Percentiles rank a stretch among this genome's conserved stretches.
phyloP scores from a whole-genome alignment of 1,139 yeast genomes.

The Kurtzmaniella quercitrusa region DNA sequence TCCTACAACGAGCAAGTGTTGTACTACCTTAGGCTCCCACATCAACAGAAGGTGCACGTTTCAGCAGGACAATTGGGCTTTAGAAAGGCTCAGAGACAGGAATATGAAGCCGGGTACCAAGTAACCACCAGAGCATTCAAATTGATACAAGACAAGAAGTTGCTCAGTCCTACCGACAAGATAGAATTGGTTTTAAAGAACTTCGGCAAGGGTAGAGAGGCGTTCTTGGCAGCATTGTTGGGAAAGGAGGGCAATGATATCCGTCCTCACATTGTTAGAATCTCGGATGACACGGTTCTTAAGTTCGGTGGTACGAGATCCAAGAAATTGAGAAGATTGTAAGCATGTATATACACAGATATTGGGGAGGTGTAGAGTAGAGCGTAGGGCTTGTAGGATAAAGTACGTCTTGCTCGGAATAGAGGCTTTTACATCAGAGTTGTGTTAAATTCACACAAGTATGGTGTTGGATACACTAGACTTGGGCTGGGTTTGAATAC shows the following conservation, averaged over 20 bases:
- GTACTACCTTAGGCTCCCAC: slow-evolving; percentile 76
- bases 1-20: slow-evolving; percentile 72
- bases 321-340: slow-evolving; percentile 79
- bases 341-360: slow-evolving; percentile 11
- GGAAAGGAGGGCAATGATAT: slow-evolving; percentile 84
- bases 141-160: slow-evolving; percentile 57
- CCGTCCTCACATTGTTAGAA: slow-evolving; percentile 59
- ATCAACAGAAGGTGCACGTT: slow-evolving; percentile 62
- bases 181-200: slow-evolving; percentile 74
- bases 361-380: background rate
- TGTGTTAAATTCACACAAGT: too few species aligned
- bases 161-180: slow-evolving; percentile 47
- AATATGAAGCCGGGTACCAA: slow-evolving; percentile 93
- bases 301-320: slow-evolving; percentile 92
- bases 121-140: slow-evolving; percentile 72
- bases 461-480: too few species aligned
- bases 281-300: slow-evolving; percentile 75
- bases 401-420: too few species aligned
- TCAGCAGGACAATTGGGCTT: slow-evolving; percentile 75
- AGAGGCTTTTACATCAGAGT: too few species aligned
- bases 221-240: slow-evolving; percentile 76
- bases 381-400: background rate
- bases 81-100: slow-evolving; percentile 78
- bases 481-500: too few species aligned
- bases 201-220: slow-evolving; percentile 87